These are phyloP conservation scores for Saccharomycopsis sp. DNA, from an alignment of 805 yeast species.

Conservation along the genomic window DNA sequence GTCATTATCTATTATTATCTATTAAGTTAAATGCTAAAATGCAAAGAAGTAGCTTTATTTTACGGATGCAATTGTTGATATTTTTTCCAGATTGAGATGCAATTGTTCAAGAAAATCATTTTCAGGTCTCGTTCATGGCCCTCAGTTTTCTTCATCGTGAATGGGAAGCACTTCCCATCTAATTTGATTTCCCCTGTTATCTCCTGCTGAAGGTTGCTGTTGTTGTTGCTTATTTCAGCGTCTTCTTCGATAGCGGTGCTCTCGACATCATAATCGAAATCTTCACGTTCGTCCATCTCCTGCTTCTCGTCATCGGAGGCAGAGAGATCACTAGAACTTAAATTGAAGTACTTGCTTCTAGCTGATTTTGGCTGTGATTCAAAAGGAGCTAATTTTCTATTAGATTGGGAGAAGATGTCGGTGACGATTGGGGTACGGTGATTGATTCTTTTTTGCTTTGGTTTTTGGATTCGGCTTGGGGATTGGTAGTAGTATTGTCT, in stretches of 20 bases:
- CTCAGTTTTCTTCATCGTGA: slow-evolving; percentile 4
- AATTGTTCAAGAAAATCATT: slow-evolving; percentile 12
- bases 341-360: slow-evolving; percentile 10
- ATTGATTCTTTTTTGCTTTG: background rate
- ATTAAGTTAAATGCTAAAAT: too few species aligned
- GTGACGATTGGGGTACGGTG: slow-evolving; percentile 15
- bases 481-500: background rate
- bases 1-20: too few species aligned
- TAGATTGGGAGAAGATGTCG: slow-evolving; percentile 10
- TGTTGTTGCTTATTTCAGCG: slow-evolving; percentile 4
- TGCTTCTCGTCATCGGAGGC: background rate
- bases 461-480: background rate
- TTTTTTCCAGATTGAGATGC: slow-evolving; percentile 13
- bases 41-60: too few species aligned
- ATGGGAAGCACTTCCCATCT: slow-evolving; percentile 3
- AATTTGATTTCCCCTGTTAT: slow-evolving; percentile 1
- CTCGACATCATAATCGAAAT: slow-evolving; percentile 10
- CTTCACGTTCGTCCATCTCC: slow-evolving; percentile 6
- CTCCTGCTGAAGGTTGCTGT: background rate
- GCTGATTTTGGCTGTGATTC: slow-evolving; percentile 18
- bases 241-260: slow-evolving; percentile 17
- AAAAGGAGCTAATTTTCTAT: slow-evolving; percentile 13
- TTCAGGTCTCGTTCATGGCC: slow-evolving; percentile 5
- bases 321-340: slow-evolving; percentile 7
- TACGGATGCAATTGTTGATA: too few species aligned